Evolutionary conservation across 2,329 filamentous ascomycete species (phyloP).

Genomic region (Bertia moriformis): DNA sequence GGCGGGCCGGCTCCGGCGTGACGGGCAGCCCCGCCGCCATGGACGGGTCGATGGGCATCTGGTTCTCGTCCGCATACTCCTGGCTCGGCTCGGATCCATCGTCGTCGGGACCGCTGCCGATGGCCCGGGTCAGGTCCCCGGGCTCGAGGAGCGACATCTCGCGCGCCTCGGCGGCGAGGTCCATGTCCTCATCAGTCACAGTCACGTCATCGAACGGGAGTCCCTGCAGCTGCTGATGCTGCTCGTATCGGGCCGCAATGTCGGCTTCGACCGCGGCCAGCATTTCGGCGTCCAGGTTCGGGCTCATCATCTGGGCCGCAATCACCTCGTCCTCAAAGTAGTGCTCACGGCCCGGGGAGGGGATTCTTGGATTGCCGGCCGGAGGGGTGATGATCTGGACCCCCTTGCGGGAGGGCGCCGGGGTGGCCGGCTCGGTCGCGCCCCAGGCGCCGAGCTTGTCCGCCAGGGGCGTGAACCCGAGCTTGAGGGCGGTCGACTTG

Average conservation of each 20-base stretch:
- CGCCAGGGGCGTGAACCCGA: constrained; percentile 51
- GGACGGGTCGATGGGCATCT: constrained; percentile 36
- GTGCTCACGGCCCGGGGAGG: background rate
- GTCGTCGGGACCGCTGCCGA: constrained; percentile 23
- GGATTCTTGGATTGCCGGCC: background rate
- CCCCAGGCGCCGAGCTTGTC: constrained; percentile 50
- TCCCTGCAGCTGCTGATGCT: constrained; percentile 9
- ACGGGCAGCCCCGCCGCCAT: constrained; percentile 26
- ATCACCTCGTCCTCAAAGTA: background rate
- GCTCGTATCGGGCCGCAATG: constrained; percentile 5
- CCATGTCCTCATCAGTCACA: constrained; percentile 39
- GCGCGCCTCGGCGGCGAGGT: constrained; percentile 40
- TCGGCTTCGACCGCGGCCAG: constrained; percentile 20
- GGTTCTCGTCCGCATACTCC: constrained; percentile 55
- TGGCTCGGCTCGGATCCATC: constrained; percentile 45
- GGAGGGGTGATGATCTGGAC: constrained; percentile 7
- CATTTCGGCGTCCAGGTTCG: constrained; percentile 13
- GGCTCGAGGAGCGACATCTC: constrained; percentile 41
- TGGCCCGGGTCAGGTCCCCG: constrained; percentile 18
- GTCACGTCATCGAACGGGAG: constrained; percentile 30
- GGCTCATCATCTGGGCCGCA: constrained; percentile 14
- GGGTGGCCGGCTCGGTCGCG: constrained; percentile 28
- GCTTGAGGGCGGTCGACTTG: constrained; percentile 13
- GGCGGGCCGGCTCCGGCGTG: constrained; percentile 40
- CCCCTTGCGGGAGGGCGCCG: constrained; percentile 1